These are phyloP conservation scores for Salvia sclarea DNA, from an alignment of 305 asterid genomes.

Conservation along the genomic window DNA sequence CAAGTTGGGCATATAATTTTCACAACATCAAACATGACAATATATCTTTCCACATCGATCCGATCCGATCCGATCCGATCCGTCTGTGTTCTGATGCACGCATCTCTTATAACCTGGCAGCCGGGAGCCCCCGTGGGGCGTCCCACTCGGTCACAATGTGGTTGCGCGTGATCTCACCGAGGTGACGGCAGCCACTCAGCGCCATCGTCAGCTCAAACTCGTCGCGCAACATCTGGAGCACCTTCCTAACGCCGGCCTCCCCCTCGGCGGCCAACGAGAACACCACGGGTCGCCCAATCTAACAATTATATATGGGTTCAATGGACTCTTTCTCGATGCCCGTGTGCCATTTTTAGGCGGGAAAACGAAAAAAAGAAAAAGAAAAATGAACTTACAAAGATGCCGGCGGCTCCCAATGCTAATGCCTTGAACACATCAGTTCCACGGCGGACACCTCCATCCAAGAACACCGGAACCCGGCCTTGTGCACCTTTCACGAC, in stretches of 20 bases:
- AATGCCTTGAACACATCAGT: constrained; percentile 95
- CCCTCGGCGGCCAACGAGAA: constrained; percentile 89
- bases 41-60: not conserved
- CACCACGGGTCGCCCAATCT: constrained; percentile 94
- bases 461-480: constrained; percentile 83
- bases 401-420: constrained; percentile 93
- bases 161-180: constrained; percentile 72
- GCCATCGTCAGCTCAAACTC: constrained; percentile 97
- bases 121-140: constrained; percentile 52
- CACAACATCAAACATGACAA: constrained; percentile 29
- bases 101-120: constrained; percentile 51
- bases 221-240: constrained; percentile 79
- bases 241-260: constrained; percentile 79
- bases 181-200: constrained; percentile 75
- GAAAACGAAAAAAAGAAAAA: too few relatives aligned
- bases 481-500: constrained; percentile 97
- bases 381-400: constrained; percentile 83
- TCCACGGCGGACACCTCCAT: constrained; percentile 93
- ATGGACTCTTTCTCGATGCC: not conserved
- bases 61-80: too few relatives aligned
- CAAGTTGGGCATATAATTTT: not conserved
- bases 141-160: constrained; percentile 86
- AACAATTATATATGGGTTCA: constrained; percentile 17
- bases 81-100: not conserved
- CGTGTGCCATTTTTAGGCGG: not conserved